Base-by-base conservation (phyloP, 192 early-diverging fungal species). In the Backusella westeae region DNA sequence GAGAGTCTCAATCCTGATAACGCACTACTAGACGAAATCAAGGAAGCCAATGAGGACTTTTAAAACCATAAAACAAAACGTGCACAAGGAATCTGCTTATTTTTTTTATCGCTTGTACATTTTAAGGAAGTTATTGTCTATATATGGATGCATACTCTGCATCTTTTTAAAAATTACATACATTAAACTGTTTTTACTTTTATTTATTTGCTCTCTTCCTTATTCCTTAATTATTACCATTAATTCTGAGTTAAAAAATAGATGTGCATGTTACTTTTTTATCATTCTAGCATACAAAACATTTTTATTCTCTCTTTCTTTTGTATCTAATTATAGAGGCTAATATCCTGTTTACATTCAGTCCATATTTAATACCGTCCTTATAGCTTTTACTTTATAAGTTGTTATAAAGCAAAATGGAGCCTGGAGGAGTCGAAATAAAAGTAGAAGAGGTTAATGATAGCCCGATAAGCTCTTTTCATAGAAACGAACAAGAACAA, bases 1-100 rank as follows among this genome's bases (percentile, higher is more conserved):
- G 76, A 83, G 19, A 87, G 85, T 12, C 78, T 92, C 44, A 89
- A 90, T 56, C 91, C 89, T 49, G 90, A 92, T 76, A 81, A 87
- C n/a, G 86, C 83, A 6, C 75, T 91, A 19, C 77, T 90, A 74
- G 68, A 82, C 32, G 90, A 92, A 74, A 82, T 92, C 46, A 68
- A 76, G 42, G 71, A 80, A 72, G 73, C 75, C 69, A 83, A 83
- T 46, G 76, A 80, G 56, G 76, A 81, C 41, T 77, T 76, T 56
- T 80, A 71, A 70, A 63, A 59, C 9, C 56, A 29, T 6, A 5
- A 49, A 49, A n/a, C 19, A 49, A 49, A 49, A 49, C 32, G 3
- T 32, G 32, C 32, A 32, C 32, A 32, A n/a, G 19, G 15, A 14
- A 44, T 44, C 42, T 44, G 15, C 42, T 44, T 44, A 17, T 44